Base-by-base conservation (phyloP, 371 early-diverging fungal genomes). In the Lichtheimia hyalospora region DNA sequence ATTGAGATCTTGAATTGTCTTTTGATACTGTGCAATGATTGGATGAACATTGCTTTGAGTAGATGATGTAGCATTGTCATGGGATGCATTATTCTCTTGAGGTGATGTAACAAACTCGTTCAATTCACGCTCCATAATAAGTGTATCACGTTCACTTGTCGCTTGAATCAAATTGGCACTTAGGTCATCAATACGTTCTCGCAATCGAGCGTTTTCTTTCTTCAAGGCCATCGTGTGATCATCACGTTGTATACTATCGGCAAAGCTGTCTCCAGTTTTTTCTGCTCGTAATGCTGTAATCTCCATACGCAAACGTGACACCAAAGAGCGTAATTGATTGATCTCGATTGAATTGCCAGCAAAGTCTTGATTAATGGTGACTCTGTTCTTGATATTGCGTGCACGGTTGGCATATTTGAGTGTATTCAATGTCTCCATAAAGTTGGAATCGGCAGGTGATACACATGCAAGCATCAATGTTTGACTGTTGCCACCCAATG, bases 391-490 rank as follows among this genome's bases (percentile, higher is more conserved):
- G 64, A 95, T 95, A 59, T 93, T 91, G 25, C 92, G 81, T 0
- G 95, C 94, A 0, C 94, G 85, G 63, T 90, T 89, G 34, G 97
- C 97, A 68, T 96, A 98, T 62, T 89, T 86, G 12, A 99, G 82
- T 6, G 98, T 97, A 64, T 91, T 95, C 46, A 92, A 69, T 4
- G 97, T 95, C 68, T 99, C 99, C 67, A 82, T 88, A 65, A 90
- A 86, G 73, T 93, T 90, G 27, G 74, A 72, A 52, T 90, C 88
- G 10, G 91, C 84, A 2, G 93, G 90, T 46, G 90, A 88, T 0
- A 96, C 86, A 82, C 97, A 97, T 6, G 96, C 96, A 15, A 98
- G 70, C 94, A 98, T 95, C 54, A 97, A 73, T 0, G 96, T 93
- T 61, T 88, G 89, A 60, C 91, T 89, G 65, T 94, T 96, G 25